Evolutionary conservation across 345 rosid genomes (phyloP), one percentile per base, ranked within the genome.

Genomic region (Brassica carinata): DNA sequence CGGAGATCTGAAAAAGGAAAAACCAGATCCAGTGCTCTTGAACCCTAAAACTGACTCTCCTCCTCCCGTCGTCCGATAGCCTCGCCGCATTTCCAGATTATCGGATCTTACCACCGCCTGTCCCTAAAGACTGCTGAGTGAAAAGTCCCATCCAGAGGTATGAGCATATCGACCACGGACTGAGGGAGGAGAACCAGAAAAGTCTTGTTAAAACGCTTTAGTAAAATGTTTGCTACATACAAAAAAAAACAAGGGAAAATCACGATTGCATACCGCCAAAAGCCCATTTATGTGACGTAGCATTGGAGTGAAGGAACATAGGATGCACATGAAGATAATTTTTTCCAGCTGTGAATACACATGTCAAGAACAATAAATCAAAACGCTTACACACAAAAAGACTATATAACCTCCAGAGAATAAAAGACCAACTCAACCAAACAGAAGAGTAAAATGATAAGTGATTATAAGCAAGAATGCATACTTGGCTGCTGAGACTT

Each of bases 231-330:
- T 38, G 19, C 58, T 7, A 76, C 38, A 75, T 19, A 34, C 7
- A 67, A 74, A 73, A 23, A 23, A 23, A 23, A 23, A 23, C 26
- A 1, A 3, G 3, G 62, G 72, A 45, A 27, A 38, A 53, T 38
- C 11, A 48, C 7, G 70, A 29, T 61, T 48, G 72, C 94, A 82
- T 91, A 95, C 99, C 99, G 14, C 98, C 99, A 86, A 91, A 93
- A 18, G 90, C 98, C 99, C 99, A 95, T 84, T 93, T 93, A 83
- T 93, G 99, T 40, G 99, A 95, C 67, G 99, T 95, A 75, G 99
- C 99, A 88, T 95, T 95, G 69, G 98, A 95, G 86, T 95, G 99
- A 82, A 95, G 97, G 85, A 95, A 95, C 96, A 91, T 82, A 8
- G 99, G 99, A 70, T 93, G 98, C 73, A 95, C 96, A 82, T 91